phyloP scores from a whole-genome alignment of 306 rosid genomes.

The Pterocarpus macrocarpus region DNA sequence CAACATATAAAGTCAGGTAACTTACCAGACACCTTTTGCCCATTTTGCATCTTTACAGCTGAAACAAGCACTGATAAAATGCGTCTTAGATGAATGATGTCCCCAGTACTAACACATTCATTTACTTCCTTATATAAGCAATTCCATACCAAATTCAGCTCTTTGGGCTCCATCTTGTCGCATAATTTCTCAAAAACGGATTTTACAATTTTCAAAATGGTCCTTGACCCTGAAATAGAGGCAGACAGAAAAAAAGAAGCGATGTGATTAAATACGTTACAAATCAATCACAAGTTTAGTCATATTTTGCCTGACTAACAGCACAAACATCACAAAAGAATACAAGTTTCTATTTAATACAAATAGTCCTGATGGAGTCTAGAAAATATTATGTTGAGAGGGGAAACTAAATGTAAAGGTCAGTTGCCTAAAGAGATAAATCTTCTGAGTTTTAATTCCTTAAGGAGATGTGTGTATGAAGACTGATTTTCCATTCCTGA shows the following conservation, averaged over 20 bases:
- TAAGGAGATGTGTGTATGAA: too few species aligned
- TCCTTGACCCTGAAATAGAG: constrained; percentile 63
- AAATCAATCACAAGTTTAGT: constrained; percentile 27
- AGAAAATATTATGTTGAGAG: background rate
- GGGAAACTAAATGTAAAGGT: background rate
- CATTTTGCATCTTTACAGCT: constrained; percentile 62
- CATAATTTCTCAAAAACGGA: constrained; percentile 68
- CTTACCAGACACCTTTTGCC: constrained; percentile 76
- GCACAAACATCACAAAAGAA: constrained; percentile 15
- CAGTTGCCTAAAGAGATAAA: background rate
- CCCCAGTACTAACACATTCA: constrained; percentile 51
- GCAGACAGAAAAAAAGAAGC: constrained; percentile 18
- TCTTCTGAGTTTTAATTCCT: constrained; percentile 16
- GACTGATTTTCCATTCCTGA: too few species aligned
- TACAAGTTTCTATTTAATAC: constrained; percentile 1
- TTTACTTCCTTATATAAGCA: constrained; percentile 64
- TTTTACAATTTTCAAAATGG: constrained; percentile 63
- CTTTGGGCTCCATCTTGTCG: constrained; percentile 68
- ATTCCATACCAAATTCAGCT: constrained; percentile 72
- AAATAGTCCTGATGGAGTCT: constrained; percentile 16
- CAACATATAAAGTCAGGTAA: constrained; percentile 39
- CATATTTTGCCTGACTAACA: constrained; percentile 23
- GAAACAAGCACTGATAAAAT: constrained; percentile 68
- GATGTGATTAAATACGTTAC: constrained; percentile 19
- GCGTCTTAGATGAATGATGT: constrained; percentile 51